These are phyloP conservation scores for Microstegium vimineum DNA, from an alignment of 176 grass and related monocot genomes.

Conservation along the genomic window DNA sequence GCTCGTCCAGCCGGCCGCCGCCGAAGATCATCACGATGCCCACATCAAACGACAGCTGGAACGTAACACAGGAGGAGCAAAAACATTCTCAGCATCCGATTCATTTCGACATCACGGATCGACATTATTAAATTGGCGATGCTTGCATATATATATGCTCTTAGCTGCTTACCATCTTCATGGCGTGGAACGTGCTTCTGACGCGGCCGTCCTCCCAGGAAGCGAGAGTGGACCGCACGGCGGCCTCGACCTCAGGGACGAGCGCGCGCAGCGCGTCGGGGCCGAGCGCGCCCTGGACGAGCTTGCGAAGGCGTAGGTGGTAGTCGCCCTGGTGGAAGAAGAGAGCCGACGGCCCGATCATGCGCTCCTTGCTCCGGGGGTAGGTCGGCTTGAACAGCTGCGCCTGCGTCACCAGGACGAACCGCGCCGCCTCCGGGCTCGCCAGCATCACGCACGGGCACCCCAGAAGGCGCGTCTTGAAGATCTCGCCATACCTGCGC, in stretches of 20 bases:
- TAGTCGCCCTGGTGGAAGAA: conserved; percentile 99
- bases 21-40: conserved; percentile 79
- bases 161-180: conserved; percentile 78
- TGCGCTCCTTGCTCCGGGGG: conserved; percentile 85
- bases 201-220: conserved; percentile 43
- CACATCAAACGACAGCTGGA: conserved; percentile 81
- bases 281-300: conserved; percentile 65
- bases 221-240: conserved; percentile 40
- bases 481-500: conserved; percentile 91
- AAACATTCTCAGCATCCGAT: neutral
- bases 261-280: conserved; percentile 62
- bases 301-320: conserved; percentile 66
- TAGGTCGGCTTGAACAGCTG: conserved; percentile 93
- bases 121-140: too few relatives aligned
- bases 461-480: conserved; percentile 79
- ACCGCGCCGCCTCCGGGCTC: conserved; percentile 91
- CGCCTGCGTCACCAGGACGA: conserved; percentile 71
- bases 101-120: neutral
- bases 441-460: conserved; percentile 98
- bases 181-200: conserved; percentile 52
- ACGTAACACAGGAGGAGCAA: too few relatives aligned
- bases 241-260: conserved; percentile 54
- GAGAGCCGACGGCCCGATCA: conserved; percentile 87
- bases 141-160: neutral
- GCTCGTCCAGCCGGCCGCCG: conserved; percentile 52